These are phyloP conservation scores for Yamadazyma phyllophila DNA, from an alignment of 805 yeast species.

Conservation along the genomic window DNA sequence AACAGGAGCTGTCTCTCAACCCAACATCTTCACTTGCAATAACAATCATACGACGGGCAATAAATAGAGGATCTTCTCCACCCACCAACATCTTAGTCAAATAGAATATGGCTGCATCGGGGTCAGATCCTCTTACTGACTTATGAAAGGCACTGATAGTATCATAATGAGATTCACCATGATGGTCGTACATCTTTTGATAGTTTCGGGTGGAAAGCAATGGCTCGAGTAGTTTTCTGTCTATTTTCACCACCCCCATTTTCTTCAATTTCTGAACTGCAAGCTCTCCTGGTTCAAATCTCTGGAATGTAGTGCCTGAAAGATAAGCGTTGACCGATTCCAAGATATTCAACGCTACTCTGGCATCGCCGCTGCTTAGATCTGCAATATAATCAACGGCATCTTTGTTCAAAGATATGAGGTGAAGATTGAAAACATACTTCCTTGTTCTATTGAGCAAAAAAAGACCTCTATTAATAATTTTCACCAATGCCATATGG, in stretches of 20 bases:
- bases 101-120: conserved; percentile 87
- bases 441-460: conserved; percentile 60
- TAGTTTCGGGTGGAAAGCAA: conserved; percentile 42
- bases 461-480: conserved; percentile 35
- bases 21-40: conserved; percentile 97
- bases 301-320: conserved; percentile 27
- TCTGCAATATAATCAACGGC: conserved; percentile 67
- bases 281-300: conserved; percentile 16
- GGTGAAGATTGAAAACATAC: conserved; percentile 46
- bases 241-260: conserved; percentile 39
- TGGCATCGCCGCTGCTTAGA: conserved; percentile 83
- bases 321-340: conserved; percentile 68
- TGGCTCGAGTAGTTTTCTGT: conserved; percentile 39
- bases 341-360: conserved; percentile 75
- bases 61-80: conserved; percentile 90
- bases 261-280: conserved; percentile 14
- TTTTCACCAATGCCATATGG: conserved; percentile 29
- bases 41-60: conserved; percentile 87
- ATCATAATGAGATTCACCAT: conserved; percentile 93
- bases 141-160: conserved; percentile 95
- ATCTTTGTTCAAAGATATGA: conserved; percentile 52
- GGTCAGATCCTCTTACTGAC: conserved; percentile 82
- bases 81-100: conserved; percentile 85
- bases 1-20: conserved; percentile 71
- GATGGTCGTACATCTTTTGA: conserved; percentile 69